Percentiles rank a stretch among this genome's conserved stretches.
Evolutionary conservation across 768 basidiomycete species (phyloP).

Genomic region (Mycena maculata): DNA sequence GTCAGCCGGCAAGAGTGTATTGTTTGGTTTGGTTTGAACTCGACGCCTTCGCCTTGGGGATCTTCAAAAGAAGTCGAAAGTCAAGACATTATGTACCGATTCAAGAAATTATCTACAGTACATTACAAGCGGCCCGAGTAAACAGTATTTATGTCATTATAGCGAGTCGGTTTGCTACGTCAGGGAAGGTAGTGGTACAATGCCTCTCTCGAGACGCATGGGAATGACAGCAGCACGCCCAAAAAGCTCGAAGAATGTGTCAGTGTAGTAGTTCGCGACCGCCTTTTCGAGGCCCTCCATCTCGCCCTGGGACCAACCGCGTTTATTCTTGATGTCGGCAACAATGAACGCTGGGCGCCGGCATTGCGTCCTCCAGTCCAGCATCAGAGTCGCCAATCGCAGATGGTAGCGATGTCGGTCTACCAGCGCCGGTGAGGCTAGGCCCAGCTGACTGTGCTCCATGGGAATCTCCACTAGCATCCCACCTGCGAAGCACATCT

Average conservation of each 20-base stretch:
- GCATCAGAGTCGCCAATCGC: constrained; percentile 1
- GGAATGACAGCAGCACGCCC: constrained; percentile 14
- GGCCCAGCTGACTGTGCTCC: not conserved
- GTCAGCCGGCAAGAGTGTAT: not conserved
- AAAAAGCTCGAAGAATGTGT: constrained; percentile 5
- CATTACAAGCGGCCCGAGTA: too few relatives aligned
- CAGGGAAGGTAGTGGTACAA: not conserved
- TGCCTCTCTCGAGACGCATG: not conserved
- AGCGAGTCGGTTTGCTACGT: too few relatives aligned
- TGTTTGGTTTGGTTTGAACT: too few relatives aligned
- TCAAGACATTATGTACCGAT: too few relatives aligned
- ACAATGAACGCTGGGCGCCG: not conserved
- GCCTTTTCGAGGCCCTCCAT: not conserved
- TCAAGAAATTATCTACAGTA: too few relatives aligned
- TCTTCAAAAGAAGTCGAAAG: too few relatives aligned
- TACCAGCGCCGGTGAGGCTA: not conserved
- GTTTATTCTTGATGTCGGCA: too few relatives aligned
- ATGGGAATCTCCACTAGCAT: not conserved
- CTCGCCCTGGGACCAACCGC: not conserved
- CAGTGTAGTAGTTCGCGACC: constrained; percentile 8
- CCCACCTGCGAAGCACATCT: constrained; percentile 9
- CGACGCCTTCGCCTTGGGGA: too few relatives aligned
- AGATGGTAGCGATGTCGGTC: not conserved
- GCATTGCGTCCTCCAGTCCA: not conserved
- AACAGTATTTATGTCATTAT: not conserved